phyloP scores from a whole-genome alignment of 306 rosid genomes.

The Datisca glomerata region DNA sequence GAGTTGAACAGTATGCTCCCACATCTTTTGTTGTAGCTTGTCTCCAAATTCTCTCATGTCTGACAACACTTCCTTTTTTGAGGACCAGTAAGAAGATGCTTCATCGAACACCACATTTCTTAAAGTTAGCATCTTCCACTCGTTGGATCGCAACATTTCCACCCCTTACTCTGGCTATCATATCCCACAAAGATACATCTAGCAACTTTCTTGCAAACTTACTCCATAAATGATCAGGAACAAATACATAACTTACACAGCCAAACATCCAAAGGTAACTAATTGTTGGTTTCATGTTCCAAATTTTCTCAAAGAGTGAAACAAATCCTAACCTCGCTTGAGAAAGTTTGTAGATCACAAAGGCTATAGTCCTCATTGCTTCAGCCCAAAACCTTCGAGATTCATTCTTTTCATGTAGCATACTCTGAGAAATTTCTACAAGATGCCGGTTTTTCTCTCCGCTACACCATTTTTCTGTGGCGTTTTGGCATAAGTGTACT shows the following conservation, averaged over 20 bases:
- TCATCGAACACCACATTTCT: slow-evolving; percentile 1
- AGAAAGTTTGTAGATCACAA: slow-evolving; percentile 1
- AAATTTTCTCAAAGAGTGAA: neutral
- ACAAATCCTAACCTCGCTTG: slow-evolving; percentile 1
- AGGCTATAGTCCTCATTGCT: slow-evolving; percentile 3
- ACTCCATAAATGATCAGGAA: neutral
- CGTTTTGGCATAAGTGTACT: neutral
- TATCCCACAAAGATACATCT: neutral
- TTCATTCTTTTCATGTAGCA: slow-evolving; percentile 5
- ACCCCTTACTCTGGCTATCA: neutral
- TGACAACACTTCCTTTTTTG: slow-evolving; percentile 1
- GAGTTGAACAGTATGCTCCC: neutral
- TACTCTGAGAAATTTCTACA: slow-evolving; percentile 5
- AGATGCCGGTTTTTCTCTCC: neutral
- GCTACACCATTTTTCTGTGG: neutral
- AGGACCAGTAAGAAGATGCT: slow-evolving; percentile 5
- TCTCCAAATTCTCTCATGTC: slow-evolving; percentile 1
- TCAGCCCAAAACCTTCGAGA: slow-evolving; percentile 7
- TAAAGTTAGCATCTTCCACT: neutral
- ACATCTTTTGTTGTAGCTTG: neutral
- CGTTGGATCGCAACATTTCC: neutral
- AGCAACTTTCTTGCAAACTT: neutral
- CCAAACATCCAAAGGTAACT: neutral
- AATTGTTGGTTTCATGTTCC: neutral
- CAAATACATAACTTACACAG: neutral